Base-by-base conservation (phyloP, 352 stramenopile genomes). In the Phytophthora macrochlamydospora region DNA sequence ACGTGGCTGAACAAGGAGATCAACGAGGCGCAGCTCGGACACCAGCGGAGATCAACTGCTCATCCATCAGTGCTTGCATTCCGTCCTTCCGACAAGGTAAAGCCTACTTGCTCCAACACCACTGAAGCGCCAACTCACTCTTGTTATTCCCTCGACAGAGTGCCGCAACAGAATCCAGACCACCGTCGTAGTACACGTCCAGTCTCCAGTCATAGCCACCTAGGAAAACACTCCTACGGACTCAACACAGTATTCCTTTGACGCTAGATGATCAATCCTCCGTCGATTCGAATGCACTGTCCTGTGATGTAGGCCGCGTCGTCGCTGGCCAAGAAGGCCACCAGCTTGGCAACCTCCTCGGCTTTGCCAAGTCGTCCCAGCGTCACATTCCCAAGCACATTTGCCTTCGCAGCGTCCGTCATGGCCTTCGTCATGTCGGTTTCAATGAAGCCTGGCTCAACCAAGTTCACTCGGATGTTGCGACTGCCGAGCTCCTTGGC, bases 1-100 rank as follows among this genome's bases (percentile, higher is more conserved):
- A 80, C 86, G 32, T 97, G 89, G 85, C 62, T 97, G 32, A 96
- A 97, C 79, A 97, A 97, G 62, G 87, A 97, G 60, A 97, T 97
- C 60, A 97, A 96, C 60, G 87, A 97, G 68, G 82, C 83, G 24
- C 88, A 97, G 60, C 81, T 95, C 57, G 72, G 82, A 0, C 80
- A 91, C 53, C 87, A 92, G 29, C 69, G 84, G 48, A 73, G 82
- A 46, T 77, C 80, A 9, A 81, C 75, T 12, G 72, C 83, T 28
- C 85, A 95, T 54, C 80, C 85, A 28, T 89, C 85, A 14, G 83
- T 93, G 40, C 79, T 91, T 31, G 76, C 83, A 3, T 95, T 87
- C 59, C 79, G 69, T 13, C 85, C 87, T 11, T 71, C 77, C 32
- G 71, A 75, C 57, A 86, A 88, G 72, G 73, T 83, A 42, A 13